A percentile compares a stretch with the other conserved stretches of the same genome.
Evolutionary conservation across 768 basidiomycete species (phyloP).

Genomic region (Lactifluus subvellereus): DNA sequence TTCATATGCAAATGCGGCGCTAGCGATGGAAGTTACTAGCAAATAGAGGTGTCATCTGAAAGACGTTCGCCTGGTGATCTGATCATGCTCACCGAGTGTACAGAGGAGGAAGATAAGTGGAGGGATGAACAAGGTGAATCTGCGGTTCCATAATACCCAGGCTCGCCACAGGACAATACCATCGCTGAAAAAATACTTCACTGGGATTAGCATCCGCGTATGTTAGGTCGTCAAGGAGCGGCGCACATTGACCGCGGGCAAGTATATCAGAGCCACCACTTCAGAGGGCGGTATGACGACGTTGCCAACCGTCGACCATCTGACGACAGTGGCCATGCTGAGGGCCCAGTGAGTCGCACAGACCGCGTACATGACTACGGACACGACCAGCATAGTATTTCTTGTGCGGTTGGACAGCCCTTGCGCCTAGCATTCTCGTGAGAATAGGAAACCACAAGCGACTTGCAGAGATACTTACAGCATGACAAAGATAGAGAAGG

Average conservation of each 20-base stretch:
- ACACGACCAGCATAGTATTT: neutral
- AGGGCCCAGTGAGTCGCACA: neutral
- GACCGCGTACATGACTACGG: constrained; percentile 3
- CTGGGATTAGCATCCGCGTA: neutral
- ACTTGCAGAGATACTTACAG: neutral
- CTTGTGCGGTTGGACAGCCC: neutral
- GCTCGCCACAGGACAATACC: constrained; percentile 17
- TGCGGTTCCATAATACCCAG: constrained; percentile 10
- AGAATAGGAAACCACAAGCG: neutral
- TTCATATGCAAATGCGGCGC: neutral
- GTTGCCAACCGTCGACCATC: neutral
- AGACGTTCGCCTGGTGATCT: neutral
- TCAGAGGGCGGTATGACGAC: neutral
- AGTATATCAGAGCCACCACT: neutral
- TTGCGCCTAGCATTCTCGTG: neutral
- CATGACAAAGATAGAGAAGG: neutral
- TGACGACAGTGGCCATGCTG: neutral
- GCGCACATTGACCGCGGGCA: constrained; percentile 9
- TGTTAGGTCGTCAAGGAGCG: neutral
- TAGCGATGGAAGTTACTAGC: neutral
- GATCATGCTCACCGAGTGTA: constrained; percentile 4
- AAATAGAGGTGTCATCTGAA: neutral
- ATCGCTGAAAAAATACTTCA: constrained; percentile 8
- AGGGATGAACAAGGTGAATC: neutral
- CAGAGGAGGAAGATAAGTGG: neutral